Base-by-base conservation (phyloP, 75 land plant genomes). In the Azolla pinnata region DNA sequence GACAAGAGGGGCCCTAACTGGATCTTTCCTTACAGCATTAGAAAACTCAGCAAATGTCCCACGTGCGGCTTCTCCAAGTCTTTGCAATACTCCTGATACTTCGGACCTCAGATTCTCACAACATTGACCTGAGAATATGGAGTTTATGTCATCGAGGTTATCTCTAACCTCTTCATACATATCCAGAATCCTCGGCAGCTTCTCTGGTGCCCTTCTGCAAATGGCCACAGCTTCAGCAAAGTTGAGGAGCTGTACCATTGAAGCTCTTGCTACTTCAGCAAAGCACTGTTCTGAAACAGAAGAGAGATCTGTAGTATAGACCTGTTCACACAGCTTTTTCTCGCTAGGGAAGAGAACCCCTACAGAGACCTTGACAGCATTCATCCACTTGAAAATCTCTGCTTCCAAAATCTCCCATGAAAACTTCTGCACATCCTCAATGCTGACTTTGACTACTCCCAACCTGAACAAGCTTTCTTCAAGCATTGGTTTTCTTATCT, bases 211-310 rank as follows among this genome's bases (percentile, higher is more conserved):
- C 17, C 65, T 71, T 4, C 73, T 67, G 2, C 81, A 71, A n/a
- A 86, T 78, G 14, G 81, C 73, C 7, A 86, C 52, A 28, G 86
- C 90, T 45, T 80, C 83, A 20, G 70, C 83, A 62, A 83, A 80
- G 59, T 72, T 80, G 27, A 86, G 68, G 4, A 86, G 77, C 63
- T 83, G 86, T 60, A 77, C 20, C 33, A 80, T 69, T 28, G 76
- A 55, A 33, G 66, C 54, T 61, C 70, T 83, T 28, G 83, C 73
- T 7, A 79, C 57, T 52, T 86, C 83, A 33, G 73, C 54, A 48
- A 83, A 86, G 59, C 86, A 86, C 40, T 19, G 34, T 5, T 66
- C 45, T 44, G 57, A 52, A 12, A 65, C 48, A 8, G 72, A 40
- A 25, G 64, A 67, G 17, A 42, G 24, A 24, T 54, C 10, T 25